Conservation (phyloP, 1,284 basidiomycete genomes). For the Inonotus hispidus region DNA sequence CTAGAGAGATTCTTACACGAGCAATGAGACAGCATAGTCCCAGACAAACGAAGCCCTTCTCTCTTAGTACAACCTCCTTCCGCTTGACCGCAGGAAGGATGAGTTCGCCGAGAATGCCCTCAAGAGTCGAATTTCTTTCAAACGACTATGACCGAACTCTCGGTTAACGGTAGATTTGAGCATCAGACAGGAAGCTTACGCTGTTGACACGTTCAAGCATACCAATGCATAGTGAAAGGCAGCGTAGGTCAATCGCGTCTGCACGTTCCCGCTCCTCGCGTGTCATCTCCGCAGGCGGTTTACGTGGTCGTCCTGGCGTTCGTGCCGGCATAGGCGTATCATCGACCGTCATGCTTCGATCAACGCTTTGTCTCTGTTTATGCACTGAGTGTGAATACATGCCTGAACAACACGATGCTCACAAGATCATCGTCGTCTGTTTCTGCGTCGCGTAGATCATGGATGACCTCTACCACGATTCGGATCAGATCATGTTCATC, state of each 20-base stretch:
- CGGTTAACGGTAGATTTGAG: constrained; percentile 7
- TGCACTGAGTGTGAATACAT: background rate
- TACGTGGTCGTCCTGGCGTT: constrained; percentile 32
- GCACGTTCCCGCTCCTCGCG: constrained; percentile 53
- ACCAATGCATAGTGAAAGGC: constrained; percentile 83
- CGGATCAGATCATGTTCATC: constrained; percentile 90
- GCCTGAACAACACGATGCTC: constrained; percentile 4
- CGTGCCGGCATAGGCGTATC: constrained; percentile 29
- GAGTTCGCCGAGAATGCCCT: constrained; percentile 54
- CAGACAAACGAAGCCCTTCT: constrained; percentile 50
- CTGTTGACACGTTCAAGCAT: constrained; percentile 90
- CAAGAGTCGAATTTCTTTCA: constrained; percentile 56
- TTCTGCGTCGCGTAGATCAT: constrained; percentile 72
- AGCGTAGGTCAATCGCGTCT: constrained; percentile 77
- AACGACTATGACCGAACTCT: constrained; percentile 51
- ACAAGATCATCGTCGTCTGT: constrained; percentile 41
- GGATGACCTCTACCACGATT: constrained; percentile 90
- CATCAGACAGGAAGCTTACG: constrained; percentile 33
- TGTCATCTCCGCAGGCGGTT: constrained; percentile 44
- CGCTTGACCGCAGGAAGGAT: constrained; percentile 53
- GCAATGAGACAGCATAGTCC: constrained; percentile 47
- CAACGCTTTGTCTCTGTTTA: constrained; percentile 22
- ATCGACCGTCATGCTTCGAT: constrained; percentile 32
- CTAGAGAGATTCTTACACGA: constrained; percentile 36
- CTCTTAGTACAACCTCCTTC: constrained; percentile 49